phyloP scores from a whole-genome alignment of 257 asterid genomes.

The Primulina eburnea region DNA sequence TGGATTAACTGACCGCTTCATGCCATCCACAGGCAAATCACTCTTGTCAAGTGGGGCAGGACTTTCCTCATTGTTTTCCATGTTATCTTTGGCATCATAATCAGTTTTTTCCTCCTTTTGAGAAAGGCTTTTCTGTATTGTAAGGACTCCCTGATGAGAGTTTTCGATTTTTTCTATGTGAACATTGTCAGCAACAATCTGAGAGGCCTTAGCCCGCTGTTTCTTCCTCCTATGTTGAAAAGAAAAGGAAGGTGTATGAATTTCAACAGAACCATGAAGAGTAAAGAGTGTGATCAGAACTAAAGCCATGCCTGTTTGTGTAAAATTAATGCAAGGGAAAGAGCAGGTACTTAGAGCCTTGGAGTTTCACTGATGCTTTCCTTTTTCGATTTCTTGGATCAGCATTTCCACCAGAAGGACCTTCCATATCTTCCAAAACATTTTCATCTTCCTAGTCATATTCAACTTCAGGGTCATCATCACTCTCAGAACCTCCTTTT shows the following conservation, averaged over 20 bases:
- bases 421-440: slow-evolving; percentile 32
- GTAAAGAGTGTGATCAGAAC: slow-evolving; percentile 13
- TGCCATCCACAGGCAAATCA: slow-evolving; percentile 21
- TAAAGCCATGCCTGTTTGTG: slow-evolving; percentile 4
- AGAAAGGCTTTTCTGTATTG: slow-evolving; percentile 30
- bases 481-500: slow-evolving; percentile 61
- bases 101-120: slow-evolving; percentile 36
- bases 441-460: slow-evolving; percentile 33
- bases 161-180: slow-evolving; percentile 31
- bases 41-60: slow-evolving; percentile 30
- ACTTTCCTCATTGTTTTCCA: slow-evolving; percentile 32
- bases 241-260: background rate
- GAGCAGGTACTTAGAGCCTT: slow-evolving; percentile 47
- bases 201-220: slow-evolving; percentile 43
- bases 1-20: slow-evolving; percentile 39
- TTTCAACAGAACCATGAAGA: slow-evolving; percentile 11
- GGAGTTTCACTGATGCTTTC: slow-evolving; percentile 56
- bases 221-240: slow-evolving; percentile 56
- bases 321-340: background rate
- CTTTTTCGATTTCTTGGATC: slow-evolving; percentile 53
- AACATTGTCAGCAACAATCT: slow-evolving; percentile 31
- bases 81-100: slow-evolving; percentile 29
- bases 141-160: slow-evolving; percentile 28
- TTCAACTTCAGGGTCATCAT: slow-evolving; percentile 40
- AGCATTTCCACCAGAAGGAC: slow-evolving; percentile 32